Base-by-base conservation (phyloP, 1,284 basidiomycete species). In the Xerocomus nothofagi region DNA sequence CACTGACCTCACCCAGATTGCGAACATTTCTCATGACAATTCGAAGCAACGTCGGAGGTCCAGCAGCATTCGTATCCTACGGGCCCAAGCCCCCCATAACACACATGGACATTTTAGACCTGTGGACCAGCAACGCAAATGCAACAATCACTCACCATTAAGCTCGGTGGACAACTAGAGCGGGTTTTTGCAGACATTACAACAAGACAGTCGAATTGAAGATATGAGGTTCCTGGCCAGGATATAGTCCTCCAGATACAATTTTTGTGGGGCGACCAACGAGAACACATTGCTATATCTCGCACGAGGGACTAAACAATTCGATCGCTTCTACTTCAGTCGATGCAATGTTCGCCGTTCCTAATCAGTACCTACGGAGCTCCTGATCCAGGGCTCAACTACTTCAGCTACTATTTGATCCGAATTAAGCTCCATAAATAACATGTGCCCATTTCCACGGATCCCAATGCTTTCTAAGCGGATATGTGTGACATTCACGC, bases 351-450 rank as follows among this genome's bases (percentile, higher is more conserved):
- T 40, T 39, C 3, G 17, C 12, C 4, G 14, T 39, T 40, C 31
- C 41, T 26, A 44, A 27, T 27, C 4, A 20, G 42, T 29, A 29
- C 23, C 36, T 20, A 49, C 8, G 21, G 34, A 34, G 3, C n/a
- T 26, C 33, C 54, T 54, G 39, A 75, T 63, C 76, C 76, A 77
- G 37, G 60, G 62, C 30, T 66, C 55, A 17, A 78, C 63, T 7
- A 77, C 61, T 20, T 60, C 68, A 3, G 68, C 70, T 3, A 60
- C 73, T 31, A 79, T 75, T 40, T 71, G 64, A 18, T 73, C 48
- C 6, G 62, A 68, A 56, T 79, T 78, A 51, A 69, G 72, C 49
- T 79, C 77, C 74, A 79, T 76, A 54, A 79, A 78, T 60, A 79
- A 72, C 73, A 79, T 73, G 57, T 79, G 77, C 1, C 71, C 78